Evolutionary conservation across 352 stramenopile genomes (phyloP), one percentile per base, ranked within the genome.

Genomic region (Peronospora belbahrii): DNA sequence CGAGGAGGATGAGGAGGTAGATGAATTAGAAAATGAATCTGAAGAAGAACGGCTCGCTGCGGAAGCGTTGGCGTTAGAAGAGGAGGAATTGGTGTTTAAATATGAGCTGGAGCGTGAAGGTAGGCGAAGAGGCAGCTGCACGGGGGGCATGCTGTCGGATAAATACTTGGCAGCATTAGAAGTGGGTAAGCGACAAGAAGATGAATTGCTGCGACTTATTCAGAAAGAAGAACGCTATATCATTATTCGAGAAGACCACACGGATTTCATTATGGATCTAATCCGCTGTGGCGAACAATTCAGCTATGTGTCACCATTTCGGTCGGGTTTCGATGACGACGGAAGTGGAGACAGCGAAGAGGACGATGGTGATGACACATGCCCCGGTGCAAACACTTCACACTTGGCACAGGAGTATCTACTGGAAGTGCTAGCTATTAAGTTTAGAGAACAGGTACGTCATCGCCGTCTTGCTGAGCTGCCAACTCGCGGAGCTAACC

Each of bases 191-290:
- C 71, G 69, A 11, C 71, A 83, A 45, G 72, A 87, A 50, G 71
- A 81, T 41, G 76, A 85, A 48, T 34, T 88, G 25, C 31, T 88
- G 60, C 71, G 76, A 54, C 59, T 88, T 54, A 81, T 85, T 41
- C 74, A 85, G 48, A 85, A 80, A 47, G 76, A 88, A 37, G 77
- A 88, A 56, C 74, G 77, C 44, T 88, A 78, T 65, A 86, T 88
- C 60, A 83, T 88, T 69, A 85, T 88, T 65, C 70, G 73, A 40
- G 77, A 88, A 34, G 71, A 86, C 39, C 77, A 88, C 57, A 74
- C 71, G 22, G 72, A 86, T 25, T 86, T 88, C 39, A 86, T 88
- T 55, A 83, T 84, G 60, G 70, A 88, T 54, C 40, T 88, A 35
- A 86, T 88, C 22, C 74, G 77, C 43, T 88, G 74, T 43, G 77